Base-by-base conservation (phyloP, 2,329 filamentous ascomycete genomes). In the Cordyceps cateniannulata region DNA sequence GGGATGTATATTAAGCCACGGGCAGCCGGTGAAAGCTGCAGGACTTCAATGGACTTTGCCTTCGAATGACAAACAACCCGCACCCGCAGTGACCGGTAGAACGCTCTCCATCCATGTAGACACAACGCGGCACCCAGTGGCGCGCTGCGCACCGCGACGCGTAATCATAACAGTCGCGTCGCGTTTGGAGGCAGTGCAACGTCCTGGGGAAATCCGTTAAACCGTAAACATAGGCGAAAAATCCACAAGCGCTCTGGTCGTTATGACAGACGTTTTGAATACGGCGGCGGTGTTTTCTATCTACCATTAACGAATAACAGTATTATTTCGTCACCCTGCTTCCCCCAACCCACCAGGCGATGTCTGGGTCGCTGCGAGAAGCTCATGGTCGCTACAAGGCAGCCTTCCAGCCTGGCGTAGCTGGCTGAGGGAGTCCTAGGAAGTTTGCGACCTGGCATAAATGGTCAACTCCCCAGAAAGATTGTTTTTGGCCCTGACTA, bases 1-100 rank as follows among this genome's bases (percentile, higher is more conserved):
- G 71, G 75, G 70, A 69, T 79, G 76, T 79, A 78, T 69, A 77
- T 70, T 79, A 78, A 59, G 59, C 63, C 53, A 55, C 64, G 63
- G 63, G 69, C 73, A 76, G 75, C 72, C 65, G 67, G 67, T 66
- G 66, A 67, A 67, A 65, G 69, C 63, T 68, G 66, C 69, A 58
- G 59, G 56, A 63, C 71, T 72, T 72, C 70, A 74, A 73, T 67
- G 66, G 69, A 71, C 72, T 55, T 50, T 35, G 53, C 38, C 22
- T 61, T 52, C 32, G 32, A 57, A 57, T 24, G 5, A 47, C n/a
- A 14, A n/a, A 3, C 3, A 7, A 16, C 1, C 3, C 9, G 6
- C 24, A 1, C 42, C 22, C 5, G n/a, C n/a, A 5, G 25, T 29
- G 24, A 55, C 38, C 2, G 27, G 10, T 32, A 14, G 5, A 9